These are phyloP conservation scores for Golubevia sp. DNA, from an alignment of 1,284 basidiomycete species.

Conservation along the genomic window DNA sequence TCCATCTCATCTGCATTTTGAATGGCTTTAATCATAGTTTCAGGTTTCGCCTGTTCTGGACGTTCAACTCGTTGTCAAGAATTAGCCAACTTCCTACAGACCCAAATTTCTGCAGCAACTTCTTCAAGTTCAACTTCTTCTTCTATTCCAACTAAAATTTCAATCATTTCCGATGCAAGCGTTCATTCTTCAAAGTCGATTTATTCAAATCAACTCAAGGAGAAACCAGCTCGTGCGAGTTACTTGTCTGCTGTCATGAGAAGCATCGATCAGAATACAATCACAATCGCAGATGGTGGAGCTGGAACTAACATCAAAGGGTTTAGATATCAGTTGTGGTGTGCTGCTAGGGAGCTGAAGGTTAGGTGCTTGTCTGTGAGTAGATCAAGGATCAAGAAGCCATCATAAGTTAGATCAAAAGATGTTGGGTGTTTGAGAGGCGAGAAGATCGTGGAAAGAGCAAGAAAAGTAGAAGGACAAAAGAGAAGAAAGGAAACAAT, in stretches of 20 bases:
- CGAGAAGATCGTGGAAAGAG: too few species aligned
- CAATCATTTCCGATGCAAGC: conserved; percentile 39
- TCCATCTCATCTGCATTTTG: neutral
- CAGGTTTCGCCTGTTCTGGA: conserved; percentile 50
- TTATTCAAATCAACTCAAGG: conserved; percentile 38
- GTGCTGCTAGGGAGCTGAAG: conserved; percentile 52
- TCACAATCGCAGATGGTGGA: conserved; percentile 55
- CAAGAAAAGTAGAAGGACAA: too few species aligned
- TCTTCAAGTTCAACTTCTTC: conserved; percentile 6
- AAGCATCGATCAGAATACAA: conserved; percentile 28
- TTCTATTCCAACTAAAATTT: conserved; percentile 19
- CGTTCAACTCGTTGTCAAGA: conserved; percentile 30
- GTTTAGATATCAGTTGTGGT: conserved; percentile 60
- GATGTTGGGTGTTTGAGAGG: too few species aligned
- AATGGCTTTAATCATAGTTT: conserved; percentile 57
- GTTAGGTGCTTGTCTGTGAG: conserved; percentile 41
- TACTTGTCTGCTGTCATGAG: conserved; percentile 53
- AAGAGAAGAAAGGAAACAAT: too few species aligned
- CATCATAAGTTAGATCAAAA: too few species aligned
- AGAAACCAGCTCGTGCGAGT: conserved; percentile 55
- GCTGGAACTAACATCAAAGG: conserved; percentile 59
- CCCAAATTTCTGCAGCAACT: conserved; percentile 16
- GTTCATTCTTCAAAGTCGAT: conserved; percentile 30
- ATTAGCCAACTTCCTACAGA: conserved; percentile 31
- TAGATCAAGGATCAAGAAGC: too few species aligned